phyloP scores from a whole-genome alignment of 139 green algal species.

The Chlamydomonas sphaeroides region DNA sequence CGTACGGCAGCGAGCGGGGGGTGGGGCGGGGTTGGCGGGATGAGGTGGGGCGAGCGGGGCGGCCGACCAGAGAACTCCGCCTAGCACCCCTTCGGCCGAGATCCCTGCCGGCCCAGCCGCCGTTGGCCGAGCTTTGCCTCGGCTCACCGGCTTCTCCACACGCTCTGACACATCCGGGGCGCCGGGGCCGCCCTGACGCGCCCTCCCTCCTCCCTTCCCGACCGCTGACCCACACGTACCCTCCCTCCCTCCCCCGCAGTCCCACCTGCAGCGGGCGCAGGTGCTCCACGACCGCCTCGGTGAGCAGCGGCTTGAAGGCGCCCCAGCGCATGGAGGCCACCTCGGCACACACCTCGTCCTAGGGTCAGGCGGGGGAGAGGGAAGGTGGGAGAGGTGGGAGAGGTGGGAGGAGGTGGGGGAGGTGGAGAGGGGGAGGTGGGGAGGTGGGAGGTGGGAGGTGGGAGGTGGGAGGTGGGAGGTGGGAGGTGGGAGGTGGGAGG shows the following conservation, averaged over 20 bases:
- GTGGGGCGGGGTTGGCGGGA: not conserved
- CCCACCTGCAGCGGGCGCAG: conserved; percentile 88
- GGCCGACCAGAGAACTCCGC: too few relatives aligned
- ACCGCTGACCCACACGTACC: too few relatives aligned
- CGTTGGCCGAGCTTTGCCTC: too few relatives aligned
- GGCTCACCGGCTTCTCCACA: too few relatives aligned
- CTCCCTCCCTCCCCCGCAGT: conserved; percentile 49
- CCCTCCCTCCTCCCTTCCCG: not conserved
- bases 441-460: not conserved
- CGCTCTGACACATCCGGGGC: too few relatives aligned
- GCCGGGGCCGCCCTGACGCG: too few relatives aligned
- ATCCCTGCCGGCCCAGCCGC: too few relatives aligned
- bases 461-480: too few relatives aligned
- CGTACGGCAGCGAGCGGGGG: not conserved
- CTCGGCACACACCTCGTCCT: conserved; percentile 73
- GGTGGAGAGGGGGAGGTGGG: not conserved
- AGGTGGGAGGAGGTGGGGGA: not conserved
- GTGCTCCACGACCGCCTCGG: conserved; percentile 94
- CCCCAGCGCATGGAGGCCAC: conserved; percentile 87
- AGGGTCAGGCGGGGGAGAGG: not conserved
- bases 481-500: too few relatives aligned
- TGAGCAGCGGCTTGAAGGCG: conserved; percentile 94
- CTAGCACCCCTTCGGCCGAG: too few relatives aligned
- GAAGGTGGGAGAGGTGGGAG: not conserved
- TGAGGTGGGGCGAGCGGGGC: too few relatives aligned